Evolutionary conservation across 331 rosid species (phyloP).

Genomic region (Pyracantha coccinea): DNA sequence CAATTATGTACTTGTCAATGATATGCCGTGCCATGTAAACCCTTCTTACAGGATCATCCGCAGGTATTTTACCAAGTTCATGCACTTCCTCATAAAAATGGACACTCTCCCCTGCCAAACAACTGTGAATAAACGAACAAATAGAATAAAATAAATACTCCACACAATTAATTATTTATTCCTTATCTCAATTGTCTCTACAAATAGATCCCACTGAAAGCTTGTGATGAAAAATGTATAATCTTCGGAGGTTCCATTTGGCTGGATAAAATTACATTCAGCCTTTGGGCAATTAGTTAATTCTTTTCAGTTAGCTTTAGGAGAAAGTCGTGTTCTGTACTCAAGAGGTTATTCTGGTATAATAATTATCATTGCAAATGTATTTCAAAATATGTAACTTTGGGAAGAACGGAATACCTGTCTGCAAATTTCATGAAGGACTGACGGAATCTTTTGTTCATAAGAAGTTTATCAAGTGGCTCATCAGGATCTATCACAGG

Average conservation of each 20-base stretch:
- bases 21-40: slow-evolving; percentile 96
- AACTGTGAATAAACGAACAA: slow-evolving; percentile 47
- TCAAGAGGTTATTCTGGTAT: not conserved
- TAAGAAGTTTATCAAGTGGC: slow-evolving; percentile 83
- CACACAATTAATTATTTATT: not conserved
- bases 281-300: not conserved
- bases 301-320: not conserved
- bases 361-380: not conserved
- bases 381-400: not conserved
- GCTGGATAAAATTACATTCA: not conserved
- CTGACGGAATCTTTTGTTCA: slow-evolving; percentile 71
- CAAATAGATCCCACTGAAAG: not conserved
- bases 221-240: not conserved
- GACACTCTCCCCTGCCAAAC: slow-evolving; percentile 98
- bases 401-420: slow-evolving; percentile 42
- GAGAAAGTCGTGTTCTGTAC: not conserved
- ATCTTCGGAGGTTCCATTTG: not conserved
- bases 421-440: slow-evolving; percentile 95
- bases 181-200: not conserved
- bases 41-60: slow-evolving; percentile 74
- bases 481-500: slow-evolving; percentile 57
- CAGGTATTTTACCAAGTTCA: slow-evolving; percentile 77
- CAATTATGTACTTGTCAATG: slow-evolving; percentile 76
- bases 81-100: slow-evolving; percentile 89
- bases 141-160: slow-evolving; percentile 6